Percentiles rank a stretch among this genome's conserved stretches.
These are phyloP conservation scores for Artemisia annua DNA, from an alignment of 129 eudicot species.

Conservation along the genomic window DNA sequence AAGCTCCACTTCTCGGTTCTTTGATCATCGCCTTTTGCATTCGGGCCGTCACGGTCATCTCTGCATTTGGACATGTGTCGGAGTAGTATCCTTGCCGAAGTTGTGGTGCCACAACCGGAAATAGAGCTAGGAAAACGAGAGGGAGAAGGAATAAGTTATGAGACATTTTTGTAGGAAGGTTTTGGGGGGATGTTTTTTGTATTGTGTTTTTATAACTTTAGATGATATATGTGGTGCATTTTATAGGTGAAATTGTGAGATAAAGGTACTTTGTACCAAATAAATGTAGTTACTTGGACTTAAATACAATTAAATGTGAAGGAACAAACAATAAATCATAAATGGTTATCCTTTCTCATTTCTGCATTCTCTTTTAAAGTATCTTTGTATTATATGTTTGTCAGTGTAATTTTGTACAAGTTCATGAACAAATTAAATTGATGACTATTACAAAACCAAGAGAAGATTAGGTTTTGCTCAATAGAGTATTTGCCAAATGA, in stretches of 20 bases:
- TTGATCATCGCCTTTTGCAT: conserved; percentile 58
- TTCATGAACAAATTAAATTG: too few relatives aligned
- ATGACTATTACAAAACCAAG: too few relatives aligned
- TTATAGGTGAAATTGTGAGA: conserved; percentile 31
- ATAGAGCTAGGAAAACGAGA: conserved; percentile 36
- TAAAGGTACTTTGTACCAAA: conserved; percentile 27
- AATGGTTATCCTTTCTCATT: too few relatives aligned
- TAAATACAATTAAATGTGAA: too few relatives aligned
- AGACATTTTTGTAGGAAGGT: conserved; percentile 13
- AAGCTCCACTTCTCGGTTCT: conserved; percentile 83
- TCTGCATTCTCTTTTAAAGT: too few relatives aligned
- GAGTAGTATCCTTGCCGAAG: conserved; percentile 67
- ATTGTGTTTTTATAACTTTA: conserved; percentile 20
- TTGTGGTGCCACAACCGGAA: conserved; percentile 27
- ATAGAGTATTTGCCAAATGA: too few relatives aligned
- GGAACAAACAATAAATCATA: too few relatives aligned
- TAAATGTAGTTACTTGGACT: too few relatives aligned
- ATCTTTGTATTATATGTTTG: too few relatives aligned
- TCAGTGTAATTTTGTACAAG: too few relatives aligned
- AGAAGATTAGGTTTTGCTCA: too few relatives aligned
- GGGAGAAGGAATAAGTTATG: conserved; percentile 11
- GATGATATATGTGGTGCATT: conserved; percentile 9
- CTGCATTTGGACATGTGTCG: conserved; percentile 72
- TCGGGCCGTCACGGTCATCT: conserved; percentile 47
- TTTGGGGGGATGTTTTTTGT: conserved; percentile 10